Percentiles rank a stretch among this genome's conserved stretches.
phyloP scores from a whole-genome alignment of 2,329 filamentous ascomycete genomes.

The Scedosporium aurantiacum region DNA sequence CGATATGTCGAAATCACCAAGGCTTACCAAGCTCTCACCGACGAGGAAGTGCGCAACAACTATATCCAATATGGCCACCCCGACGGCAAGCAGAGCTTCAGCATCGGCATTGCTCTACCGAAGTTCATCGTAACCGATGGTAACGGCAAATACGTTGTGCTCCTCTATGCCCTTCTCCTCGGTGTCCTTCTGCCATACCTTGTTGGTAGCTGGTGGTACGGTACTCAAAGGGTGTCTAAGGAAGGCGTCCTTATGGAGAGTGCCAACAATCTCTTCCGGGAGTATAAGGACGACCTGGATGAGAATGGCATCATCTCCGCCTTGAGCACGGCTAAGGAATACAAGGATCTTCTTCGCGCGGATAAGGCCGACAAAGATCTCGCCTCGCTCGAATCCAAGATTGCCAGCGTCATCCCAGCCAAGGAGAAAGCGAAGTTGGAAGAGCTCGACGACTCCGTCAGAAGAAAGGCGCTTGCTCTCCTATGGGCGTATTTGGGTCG shows the following conservation, averaged over 20 bases:
- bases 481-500: slow-evolving; percentile 94
- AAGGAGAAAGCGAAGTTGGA: slow-evolving; percentile 71
- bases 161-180: slow-evolving; percentile 79
- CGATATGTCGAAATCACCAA: slow-evolving; percentile 93
- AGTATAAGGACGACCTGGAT: slow-evolving; percentile 77
- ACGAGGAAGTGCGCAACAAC: slow-evolving; percentile 95
- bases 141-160: slow-evolving; percentile 87
- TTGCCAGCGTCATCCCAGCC: slow-evolving; percentile 50
- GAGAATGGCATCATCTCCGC: slow-evolving; percentile 70
- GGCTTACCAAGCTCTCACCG: slow-evolving; percentile 94
- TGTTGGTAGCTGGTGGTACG: slow-evolving; percentile 98
- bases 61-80: slow-evolving; percentile 93
- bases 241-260: slow-evolving; percentile 89
- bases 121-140: slow-evolving; percentile 87
- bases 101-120: slow-evolving; percentile 91
- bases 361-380: slow-evolving; percentile 71
- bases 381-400: slow-evolving; percentile 71
- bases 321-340: slow-evolving; percentile 79
- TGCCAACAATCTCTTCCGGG: slow-evolving; percentile 86
- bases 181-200: slow-evolving; percentile 86
- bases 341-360: slow-evolving; percentile 62
- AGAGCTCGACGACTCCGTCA: slow-evolving; percentile 66
- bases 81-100: slow-evolving; percentile 95
- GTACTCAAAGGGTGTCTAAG: slow-evolving; percentile 83
- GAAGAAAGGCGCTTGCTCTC: slow-evolving; percentile 77